Evolutionary conservation across 495 filamentous ascomycete genomes (phyloP), one percentile per base, ranked within the genome.

Genomic region (Aspergillus mulundensis): DNA sequence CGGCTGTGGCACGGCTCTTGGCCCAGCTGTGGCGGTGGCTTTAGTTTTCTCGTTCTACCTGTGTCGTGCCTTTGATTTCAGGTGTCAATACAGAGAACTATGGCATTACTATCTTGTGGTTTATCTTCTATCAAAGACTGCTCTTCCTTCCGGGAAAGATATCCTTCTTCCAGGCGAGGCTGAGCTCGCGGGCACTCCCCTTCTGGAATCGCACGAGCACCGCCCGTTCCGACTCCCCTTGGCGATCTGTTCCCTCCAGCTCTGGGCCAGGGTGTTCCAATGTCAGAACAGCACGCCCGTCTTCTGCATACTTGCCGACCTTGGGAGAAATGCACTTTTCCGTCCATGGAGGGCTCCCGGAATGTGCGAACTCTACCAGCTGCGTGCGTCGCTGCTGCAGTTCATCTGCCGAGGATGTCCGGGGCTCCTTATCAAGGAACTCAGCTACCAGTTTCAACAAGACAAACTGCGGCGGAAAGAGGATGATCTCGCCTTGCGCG

Each of bases 391-490:
- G 57, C 40, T 76, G 70, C 47, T 86, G 75, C 50, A 83, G 57
- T 18, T 75, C 70, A 8, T 65, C 62, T 14, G 74, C 47, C 0
- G 74, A 61, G 5, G 62, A 56, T 39, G 63, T 55, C 18, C 67
- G 34, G 20, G 81, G 61, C 38, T 69, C 60, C 36, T 76, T 65
- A 52, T 73, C 73, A 32, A 91, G 67, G 56, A 88, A 90, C 11
- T 76, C 72, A 2, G 86, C 72, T 5, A 95, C 71, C 0, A 89
- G 64, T 19, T 81, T 74, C 11, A 96, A 71, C 0, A 98, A 81
- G 60, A 91, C 87, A 67, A 85, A 88, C 61, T 98, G 94, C 2
- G 94, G 94, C 24, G 94, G 94, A 62, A 90, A 96, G 0, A 98
- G 76, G 50, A 95, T 86, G 42, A 97, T 85, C 38, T 90, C 82